Percentiles rank a stretch among this genome's conserved stretches.
phyloP scores from a whole-genome alignment of 2,329 filamentous ascomycete genomes.

The Cryphonectria carpinicola region DNA sequence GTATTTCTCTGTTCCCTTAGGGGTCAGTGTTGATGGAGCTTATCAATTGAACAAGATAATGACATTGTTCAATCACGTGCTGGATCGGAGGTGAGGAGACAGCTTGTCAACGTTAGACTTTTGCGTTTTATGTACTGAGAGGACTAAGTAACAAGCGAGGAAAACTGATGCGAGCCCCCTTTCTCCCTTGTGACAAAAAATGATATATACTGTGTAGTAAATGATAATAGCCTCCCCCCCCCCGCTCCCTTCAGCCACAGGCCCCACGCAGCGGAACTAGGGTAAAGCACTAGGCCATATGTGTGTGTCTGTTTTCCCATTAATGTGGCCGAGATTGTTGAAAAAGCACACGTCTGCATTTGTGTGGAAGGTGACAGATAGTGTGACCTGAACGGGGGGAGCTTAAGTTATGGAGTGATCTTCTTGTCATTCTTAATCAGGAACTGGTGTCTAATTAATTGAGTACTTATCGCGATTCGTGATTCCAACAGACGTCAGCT shows the following conservation, averaged over 20 bases:
- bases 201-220: background rate
- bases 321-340: background rate
- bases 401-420: background rate
- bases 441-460: background rate
- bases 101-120: background rate
- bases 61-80: background rate
- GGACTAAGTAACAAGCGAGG: background rate
- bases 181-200: background rate
- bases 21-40: background rate
- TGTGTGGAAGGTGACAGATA: background rate
- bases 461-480: background rate
- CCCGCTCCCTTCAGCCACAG: background rate
- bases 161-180: background rate
- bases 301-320: background rate
- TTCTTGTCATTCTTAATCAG: background rate
- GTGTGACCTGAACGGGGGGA: background rate
- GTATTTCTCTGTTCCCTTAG: background rate
- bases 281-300: background rate
- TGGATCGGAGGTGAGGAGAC: too few relatives aligned
- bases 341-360: background rate
- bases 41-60: background rate
- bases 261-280: background rate
- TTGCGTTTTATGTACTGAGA: background rate
- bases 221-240: background rate
- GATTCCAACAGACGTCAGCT: background rate